Conservation (phyloP, 2,329 filamentous ascomycete species). For the Sphaerostilbella broomeana region DNA sequence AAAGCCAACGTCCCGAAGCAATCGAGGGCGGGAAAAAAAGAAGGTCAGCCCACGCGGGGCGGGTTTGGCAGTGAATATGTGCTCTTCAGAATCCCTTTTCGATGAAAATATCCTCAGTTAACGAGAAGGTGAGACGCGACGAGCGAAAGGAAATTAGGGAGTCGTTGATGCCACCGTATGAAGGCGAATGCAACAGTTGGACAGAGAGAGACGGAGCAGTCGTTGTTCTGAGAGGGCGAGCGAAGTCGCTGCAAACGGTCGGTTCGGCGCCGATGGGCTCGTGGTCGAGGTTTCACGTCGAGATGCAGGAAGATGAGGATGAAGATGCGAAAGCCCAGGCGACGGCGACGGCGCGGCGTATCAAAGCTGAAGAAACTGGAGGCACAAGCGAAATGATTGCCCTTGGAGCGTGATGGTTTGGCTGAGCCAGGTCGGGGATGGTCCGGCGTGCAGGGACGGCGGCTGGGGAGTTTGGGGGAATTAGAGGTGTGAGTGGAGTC, state of each 20-base stretch:
- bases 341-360: constrained; percentile 24
- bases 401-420: constrained; percentile 36
- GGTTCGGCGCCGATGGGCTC: constrained; percentile 6
- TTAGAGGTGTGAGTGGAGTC: constrained; percentile 36
- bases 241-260: constrained; percentile 12
- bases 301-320: constrained; percentile 9
- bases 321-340: constrained; percentile 16
- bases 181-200: constrained; percentile 4
- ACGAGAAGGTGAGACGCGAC: constrained; percentile 11
- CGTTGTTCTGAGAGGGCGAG: constrained; percentile 8
- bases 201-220: constrained; percentile 6
- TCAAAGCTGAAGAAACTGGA: constrained; percentile 41
- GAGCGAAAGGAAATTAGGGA: constrained; percentile 10
- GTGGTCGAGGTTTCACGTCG: constrained; percentile 4
- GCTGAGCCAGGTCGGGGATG: constrained; percentile 28
- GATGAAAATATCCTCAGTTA: constrained; percentile 8
- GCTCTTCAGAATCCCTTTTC: constrained; percentile 9
- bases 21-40: constrained; percentile 5
- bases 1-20: not conserved
- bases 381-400: constrained; percentile 49
- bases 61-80: constrained; percentile 8
- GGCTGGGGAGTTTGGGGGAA: constrained; percentile 20
- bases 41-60: constrained; percentile 13
- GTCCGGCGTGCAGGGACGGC: constrained; percentile 22
- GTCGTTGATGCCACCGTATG: constrained; percentile 7